Base-by-base conservation (phyloP, 1,139 yeast genomes). In the Debaryomyces robertsiae region DNA sequence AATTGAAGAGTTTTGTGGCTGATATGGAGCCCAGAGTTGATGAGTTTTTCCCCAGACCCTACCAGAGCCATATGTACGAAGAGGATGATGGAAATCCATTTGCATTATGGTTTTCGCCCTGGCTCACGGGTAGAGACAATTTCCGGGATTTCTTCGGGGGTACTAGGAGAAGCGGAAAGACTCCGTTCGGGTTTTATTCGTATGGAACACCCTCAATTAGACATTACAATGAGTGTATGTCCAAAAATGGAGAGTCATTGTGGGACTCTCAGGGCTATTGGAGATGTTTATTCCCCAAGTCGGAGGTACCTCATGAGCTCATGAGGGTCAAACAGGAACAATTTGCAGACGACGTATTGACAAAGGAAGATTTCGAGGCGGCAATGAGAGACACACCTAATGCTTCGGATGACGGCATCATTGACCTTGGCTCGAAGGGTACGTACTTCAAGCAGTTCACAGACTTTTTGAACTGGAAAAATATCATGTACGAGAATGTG, bases 261-360 rank as follows among this genome's bases (percentile, higher is more conserved):
- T 90, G 96, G 95, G 93, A 86, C 53, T 65, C 79, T 14, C 68
- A 75, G 32, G 96, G 96, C 0, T 76, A 81, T 60, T 90, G 96
- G 96, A 75, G 90, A 54, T 90, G 97, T 62, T 67, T 90, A 41
- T 85, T 90, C 63, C 95, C 95, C 22, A 72, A 73, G 44, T 58
- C 73, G 14, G 69, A 64, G 27, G 69, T 81, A 15, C 65, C 72
- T 0, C 58, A 63, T 23, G 64, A 61, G 34, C 48, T 60, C 17
- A 58, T 70, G 50, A 53, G 53, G 27, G 53, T 54, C 42, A 70
- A 67, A 57, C 50, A 58, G 9, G 51, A 59, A 33, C 45, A 50
- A 19, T 55, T 53, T 31, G 52, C 58, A 1, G 53, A 55, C 19
- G 58, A 58, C 24, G 70, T 74, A 13, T 52, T 82, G 48, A 72